A percentile compares a stretch with the other conserved stretches of the same genome.
phyloP scores from a whole-genome alignment of 441 rosid genomes.

The Populus hybrid region DNA sequence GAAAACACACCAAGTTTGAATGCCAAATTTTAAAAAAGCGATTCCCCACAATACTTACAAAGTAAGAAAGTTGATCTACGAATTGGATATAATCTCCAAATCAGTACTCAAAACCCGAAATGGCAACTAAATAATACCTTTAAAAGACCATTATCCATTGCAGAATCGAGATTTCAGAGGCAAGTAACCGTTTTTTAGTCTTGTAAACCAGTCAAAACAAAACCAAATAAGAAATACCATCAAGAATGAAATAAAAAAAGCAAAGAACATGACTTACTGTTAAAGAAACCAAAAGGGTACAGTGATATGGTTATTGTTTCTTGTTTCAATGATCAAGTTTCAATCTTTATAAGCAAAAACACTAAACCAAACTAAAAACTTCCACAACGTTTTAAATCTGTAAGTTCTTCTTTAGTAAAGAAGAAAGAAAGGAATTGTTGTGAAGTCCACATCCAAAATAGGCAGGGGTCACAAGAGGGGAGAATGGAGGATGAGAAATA shows the following conservation, averaged over 20 bases:
- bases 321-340: neutral
- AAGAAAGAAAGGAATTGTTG: neutral
- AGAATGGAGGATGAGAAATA: neutral
- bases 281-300: slow-evolving; percentile 34
- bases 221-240: neutral
- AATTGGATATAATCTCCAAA: slow-evolving; percentile 1
- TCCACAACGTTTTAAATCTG: neutral
- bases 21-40: neutral
- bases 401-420: neutral
- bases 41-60: neutral
- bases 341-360: slow-evolving; percentile 1
- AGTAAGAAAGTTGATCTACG: neutral
- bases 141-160: neutral
- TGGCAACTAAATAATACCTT: slow-evolving; percentile 14
- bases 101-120: slow-evolving; percentile 12
- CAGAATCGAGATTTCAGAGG: slow-evolving; percentile 5
- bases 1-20: neutral
- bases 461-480: slow-evolving; percentile 1
- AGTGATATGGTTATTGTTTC: slow-evolving; percentile 20
- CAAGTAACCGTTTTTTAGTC: slow-evolving; percentile 6
- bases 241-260: slow-evolving; percentile 16
- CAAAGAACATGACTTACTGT: slow-evolving; percentile 41
- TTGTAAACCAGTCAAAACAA: slow-evolving; percentile 3
- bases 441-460: neutral
- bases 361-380: neutral